Base-by-base conservation (phyloP, 2,329 filamentous ascomycete genomes). In the Sphaerostilbella broomeana region DNA sequence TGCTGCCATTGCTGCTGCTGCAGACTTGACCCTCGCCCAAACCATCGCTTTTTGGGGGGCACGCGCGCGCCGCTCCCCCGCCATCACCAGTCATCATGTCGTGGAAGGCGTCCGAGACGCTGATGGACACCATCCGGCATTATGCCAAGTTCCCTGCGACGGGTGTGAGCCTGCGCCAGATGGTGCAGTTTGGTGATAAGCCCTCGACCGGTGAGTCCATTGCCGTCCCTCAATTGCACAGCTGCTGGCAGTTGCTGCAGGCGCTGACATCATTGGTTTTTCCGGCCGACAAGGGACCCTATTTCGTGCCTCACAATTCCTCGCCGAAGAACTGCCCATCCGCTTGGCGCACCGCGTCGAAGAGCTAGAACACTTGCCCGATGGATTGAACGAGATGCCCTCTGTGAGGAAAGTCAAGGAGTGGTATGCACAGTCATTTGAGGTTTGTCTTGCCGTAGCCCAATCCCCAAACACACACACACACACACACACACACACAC, bases 351-450 rank as follows among this genome's bases (percentile, higher is more conserved):
- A 98, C 67, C 85, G 92, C 48, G 92, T 98, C 44, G 86, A 95
- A 64, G 92, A 98, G 68, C 78, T 98, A 42, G 81, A 84, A 46
- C 85, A 87, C 56, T 72, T 98, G 3, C 92, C 92, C 24, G 92
- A 98, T 74, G 92, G 92, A 40, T 77, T 98, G 46, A 95, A 87
- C 61, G 89, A 97, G 52, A 97, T 98, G 92, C 86, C 89, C 26
- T 97, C 92, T 9, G 95, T 98, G 51, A 81, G 83, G 61, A 87
- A 83, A 57, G 92, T 98, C 51, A 84, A 89, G 61, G 89, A 97
- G 58, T 98, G 92, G 92, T 98, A 98, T 63, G 92, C 90, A 48
- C 92, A 98, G 69, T 98, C 92, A 36, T 98, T 98, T 58, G 92
- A 98, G 79, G 89, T 95, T 76, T 53, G 75, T 31, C 39, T 11